Conservation (phyloP, 2,329 filamentous ascomycete species). For the Fusarium chlamydosporum region DNA sequence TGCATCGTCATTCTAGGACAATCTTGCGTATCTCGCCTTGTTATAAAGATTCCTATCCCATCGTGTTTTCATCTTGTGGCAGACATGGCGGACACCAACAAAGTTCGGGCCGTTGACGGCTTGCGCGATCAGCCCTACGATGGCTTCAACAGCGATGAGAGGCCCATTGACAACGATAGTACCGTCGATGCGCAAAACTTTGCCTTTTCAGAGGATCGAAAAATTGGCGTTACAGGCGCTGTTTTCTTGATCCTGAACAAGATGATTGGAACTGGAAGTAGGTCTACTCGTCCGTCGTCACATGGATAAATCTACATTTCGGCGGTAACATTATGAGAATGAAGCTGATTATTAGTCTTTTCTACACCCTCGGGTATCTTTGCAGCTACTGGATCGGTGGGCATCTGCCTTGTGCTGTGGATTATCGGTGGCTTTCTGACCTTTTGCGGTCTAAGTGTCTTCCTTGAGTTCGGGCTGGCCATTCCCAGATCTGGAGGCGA, state of each 20-base stretch:
- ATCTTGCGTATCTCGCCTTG: not conserved
- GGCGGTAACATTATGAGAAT: not conserved
- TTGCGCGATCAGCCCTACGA: conserved; percentile 9
- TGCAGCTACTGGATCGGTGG: conserved; percentile 66
- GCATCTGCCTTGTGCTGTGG: conserved; percentile 54
- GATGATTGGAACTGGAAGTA: conserved; percentile 72
- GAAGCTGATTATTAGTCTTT: conserved; percentile 59
- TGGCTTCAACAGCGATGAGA: conserved; percentile 38
- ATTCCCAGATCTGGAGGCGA: conserved; percentile 74
- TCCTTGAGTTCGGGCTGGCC: conserved; percentile 73
- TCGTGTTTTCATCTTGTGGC: not conserved
- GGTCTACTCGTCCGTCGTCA: conserved; percentile 32
- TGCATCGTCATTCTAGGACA: not conserved
- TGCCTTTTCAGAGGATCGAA: conserved; percentile 59
- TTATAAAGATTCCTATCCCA: not conserved
- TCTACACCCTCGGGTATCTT: conserved; percentile 69
- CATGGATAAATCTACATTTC: too few relatives aligned
- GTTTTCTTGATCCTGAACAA: conserved; percentile 70
- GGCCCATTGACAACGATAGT: conserved; percentile 39
- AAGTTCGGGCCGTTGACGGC: conserved; percentile 25
- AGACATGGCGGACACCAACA: conserved; percentile 35
- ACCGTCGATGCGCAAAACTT: conserved; percentile 60
- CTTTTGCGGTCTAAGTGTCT: conserved; percentile 71
- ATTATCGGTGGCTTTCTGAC: conserved; percentile 65
- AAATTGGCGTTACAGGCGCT: conserved; percentile 67